These are phyloP conservation scores for Pseudocercospora musae DNA, from an alignment of 2,329 filamentous ascomycete species.

Conservation along the genomic window DNA sequence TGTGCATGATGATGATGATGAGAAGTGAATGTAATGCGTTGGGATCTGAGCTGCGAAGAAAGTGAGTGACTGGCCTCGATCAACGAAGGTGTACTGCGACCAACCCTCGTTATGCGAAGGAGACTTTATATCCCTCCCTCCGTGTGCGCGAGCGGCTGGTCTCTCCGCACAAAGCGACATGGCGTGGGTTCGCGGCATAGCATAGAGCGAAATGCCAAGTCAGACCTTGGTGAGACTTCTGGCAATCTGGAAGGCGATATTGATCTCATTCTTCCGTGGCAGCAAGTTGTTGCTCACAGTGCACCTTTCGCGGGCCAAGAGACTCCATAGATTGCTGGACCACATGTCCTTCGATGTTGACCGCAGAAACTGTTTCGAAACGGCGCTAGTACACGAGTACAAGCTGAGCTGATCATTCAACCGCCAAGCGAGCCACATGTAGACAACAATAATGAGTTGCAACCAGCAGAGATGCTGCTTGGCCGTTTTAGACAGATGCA, in stretches of 20 bases:
- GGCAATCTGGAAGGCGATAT: not conserved
- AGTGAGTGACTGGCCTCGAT: not conserved
- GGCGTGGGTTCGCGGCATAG: too few species aligned
- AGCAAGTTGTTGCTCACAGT: not conserved
- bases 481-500: too few species aligned
- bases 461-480: not conserved
- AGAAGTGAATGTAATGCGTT: not conserved
- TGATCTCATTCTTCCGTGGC: not conserved
- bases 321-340: not conserved
- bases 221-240: not conserved
- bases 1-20: not conserved
- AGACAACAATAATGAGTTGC: not conserved
- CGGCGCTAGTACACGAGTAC: not conserved
- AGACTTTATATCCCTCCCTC: not conserved
- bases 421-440: not conserved
- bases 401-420: not conserved
- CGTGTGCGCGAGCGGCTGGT: not conserved
- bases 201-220: not conserved
- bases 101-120: not conserved
- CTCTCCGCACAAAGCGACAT: too few species aligned
- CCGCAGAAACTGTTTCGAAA: not conserved
- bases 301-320: not conserved
- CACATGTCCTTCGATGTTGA: not conserved
- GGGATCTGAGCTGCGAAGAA: not conserved
- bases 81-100: not conserved